phyloP scores from a whole-genome alignment of 1,284 basidiomycete species.

The Polyporus tsugae region DNA sequence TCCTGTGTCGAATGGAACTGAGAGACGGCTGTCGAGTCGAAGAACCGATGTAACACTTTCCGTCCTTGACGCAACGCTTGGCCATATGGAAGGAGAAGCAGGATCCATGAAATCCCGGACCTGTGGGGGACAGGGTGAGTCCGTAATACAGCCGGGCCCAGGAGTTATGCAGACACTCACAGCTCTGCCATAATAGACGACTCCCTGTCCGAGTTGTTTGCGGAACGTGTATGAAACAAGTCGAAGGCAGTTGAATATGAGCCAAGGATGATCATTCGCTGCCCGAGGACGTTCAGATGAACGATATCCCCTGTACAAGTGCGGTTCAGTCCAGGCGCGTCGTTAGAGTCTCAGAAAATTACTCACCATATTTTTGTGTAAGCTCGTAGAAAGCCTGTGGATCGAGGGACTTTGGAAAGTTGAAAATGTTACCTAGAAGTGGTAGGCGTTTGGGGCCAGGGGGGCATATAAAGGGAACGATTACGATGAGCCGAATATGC shows the following conservation, averaged over 20 bases:
- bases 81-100: neutral
- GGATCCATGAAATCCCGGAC: neutral
- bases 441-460: conserved; percentile 16
- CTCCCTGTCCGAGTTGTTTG: conserved; percentile 31
- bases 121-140: neutral
- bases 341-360: neutral
- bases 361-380: conserved; percentile 6
- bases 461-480: neutral
- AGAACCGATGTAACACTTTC: neutral
- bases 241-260: conserved; percentile 39
- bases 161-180: conserved; percentile 3
- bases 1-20: neutral
- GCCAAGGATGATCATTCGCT: conserved; percentile 25
- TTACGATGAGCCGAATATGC: too few relatives aligned
- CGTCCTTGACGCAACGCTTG: neutral
- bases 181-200: conserved; percentile 16
- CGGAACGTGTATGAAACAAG: conserved; percentile 50
- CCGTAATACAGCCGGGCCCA: neutral
- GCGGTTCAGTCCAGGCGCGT: neutral
- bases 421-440: conserved; percentile 12
- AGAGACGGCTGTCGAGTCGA: neutral
- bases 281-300: conserved; percentile 19
- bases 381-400: neutral
- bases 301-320: conserved; percentile 22
- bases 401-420: conserved; percentile 1